phyloP scores from a whole-genome alignment of 2,329 filamentous ascomycete genomes.

The Apiospora aurea region DNA sequence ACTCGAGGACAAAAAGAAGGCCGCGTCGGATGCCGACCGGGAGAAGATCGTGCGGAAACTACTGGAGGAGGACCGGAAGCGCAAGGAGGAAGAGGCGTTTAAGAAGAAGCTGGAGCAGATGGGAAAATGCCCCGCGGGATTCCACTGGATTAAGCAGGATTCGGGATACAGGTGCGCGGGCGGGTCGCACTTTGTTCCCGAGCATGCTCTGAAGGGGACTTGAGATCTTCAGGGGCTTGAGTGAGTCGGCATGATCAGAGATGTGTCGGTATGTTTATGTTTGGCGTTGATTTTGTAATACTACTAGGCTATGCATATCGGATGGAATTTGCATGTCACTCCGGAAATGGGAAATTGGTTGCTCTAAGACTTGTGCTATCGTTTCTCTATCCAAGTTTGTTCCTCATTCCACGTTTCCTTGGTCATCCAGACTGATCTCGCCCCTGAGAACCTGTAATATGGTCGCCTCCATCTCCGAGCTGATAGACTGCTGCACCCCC shows the following conservation, averaged over 20 bases:
- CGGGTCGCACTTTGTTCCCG: slow-evolving; percentile 62
- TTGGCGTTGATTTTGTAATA: too few species aligned
- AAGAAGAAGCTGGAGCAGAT: slow-evolving; percentile 57
- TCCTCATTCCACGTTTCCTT: too few species aligned
- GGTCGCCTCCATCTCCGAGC: too few species aligned
- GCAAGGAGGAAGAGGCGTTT: slow-evolving; percentile 46
- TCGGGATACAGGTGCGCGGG: slow-evolving; percentile 69
- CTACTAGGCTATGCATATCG: too few species aligned
- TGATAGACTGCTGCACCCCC: too few species aligned
- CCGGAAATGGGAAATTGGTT: too few species aligned
- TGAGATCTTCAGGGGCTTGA: not conserved
- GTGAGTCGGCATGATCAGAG: not conserved
- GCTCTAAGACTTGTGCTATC: too few species aligned
- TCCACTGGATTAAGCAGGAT: slow-evolving; percentile 64
- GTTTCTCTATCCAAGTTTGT: too few species aligned
- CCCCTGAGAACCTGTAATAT: too few species aligned
- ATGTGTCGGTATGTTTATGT: not conserved
- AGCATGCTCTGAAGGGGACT: slow-evolving; percentile 36
- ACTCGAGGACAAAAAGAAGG: slow-evolving; percentile 38
- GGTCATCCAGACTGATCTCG: too few species aligned
- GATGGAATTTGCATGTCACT: too few species aligned
- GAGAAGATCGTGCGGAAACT: slow-evolving; percentile 47
- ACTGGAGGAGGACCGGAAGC: slow-evolving; percentile 47
- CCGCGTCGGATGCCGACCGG: slow-evolving; percentile 38
- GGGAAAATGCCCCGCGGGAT: slow-evolving; percentile 66